Evolutionary conservation across 2,329 filamentous ascomycete genomes (phyloP).

Genomic region (Hypoxylon sp.): DNA sequence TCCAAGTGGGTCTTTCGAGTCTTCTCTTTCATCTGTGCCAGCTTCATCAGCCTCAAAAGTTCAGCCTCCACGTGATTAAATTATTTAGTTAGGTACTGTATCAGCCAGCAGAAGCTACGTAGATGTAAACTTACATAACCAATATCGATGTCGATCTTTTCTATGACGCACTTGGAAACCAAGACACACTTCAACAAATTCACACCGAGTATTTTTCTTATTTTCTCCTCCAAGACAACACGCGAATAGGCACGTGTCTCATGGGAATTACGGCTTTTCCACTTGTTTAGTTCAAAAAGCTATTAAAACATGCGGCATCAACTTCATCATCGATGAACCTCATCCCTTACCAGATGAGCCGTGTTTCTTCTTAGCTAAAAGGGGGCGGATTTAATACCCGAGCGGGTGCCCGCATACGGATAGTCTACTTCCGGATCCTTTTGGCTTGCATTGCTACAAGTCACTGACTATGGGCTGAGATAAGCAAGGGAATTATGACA

Average conservation of each 20-base stretch:
- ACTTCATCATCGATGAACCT: neutral
- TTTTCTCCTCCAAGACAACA: constrained; percentile 4
- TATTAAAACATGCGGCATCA: too few relatives aligned
- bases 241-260: constrained; percentile 10
- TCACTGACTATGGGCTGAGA: too few relatives aligned
- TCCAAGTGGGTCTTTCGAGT: constrained; percentile 17
- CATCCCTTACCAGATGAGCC: too few relatives aligned
- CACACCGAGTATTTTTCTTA: too few relatives aligned
- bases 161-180: constrained; percentile 4
- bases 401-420: neutral
- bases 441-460: too few relatives aligned
- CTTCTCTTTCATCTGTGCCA: too few relatives aligned
- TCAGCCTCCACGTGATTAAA: constrained; percentile 30
- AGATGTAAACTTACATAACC: too few relatives aligned
- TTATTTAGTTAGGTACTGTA: neutral
- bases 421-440: neutral
- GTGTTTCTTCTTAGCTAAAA: too few relatives aligned
- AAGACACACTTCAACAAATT: constrained; percentile 2
- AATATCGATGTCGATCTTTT: neutral
- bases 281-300: too few relatives aligned
- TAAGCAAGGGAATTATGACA: too few relatives aligned
- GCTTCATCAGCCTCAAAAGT: constrained; percentile 25
- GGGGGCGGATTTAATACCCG: neutral
- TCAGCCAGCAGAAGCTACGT: too few relatives aligned
- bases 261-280: neutral